Evolutionary conservation across 2,329 filamentous ascomycete genomes (phyloP), one percentile per base, ranked within the genome.

Genomic region (Calonectria naviculata): DNA sequence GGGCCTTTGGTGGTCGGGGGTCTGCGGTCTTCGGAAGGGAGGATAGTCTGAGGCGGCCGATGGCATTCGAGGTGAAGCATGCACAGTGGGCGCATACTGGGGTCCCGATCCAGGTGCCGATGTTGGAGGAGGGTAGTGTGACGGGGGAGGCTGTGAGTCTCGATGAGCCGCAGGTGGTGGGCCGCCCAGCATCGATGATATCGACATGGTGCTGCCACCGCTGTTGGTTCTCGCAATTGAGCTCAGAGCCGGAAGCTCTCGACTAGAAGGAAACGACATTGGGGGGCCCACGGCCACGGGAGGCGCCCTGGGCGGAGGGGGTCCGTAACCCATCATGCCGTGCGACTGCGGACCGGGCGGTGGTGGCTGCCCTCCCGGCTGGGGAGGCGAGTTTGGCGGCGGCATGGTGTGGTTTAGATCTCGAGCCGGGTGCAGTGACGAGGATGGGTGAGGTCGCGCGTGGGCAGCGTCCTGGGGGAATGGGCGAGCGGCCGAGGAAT

Each of bases 11-110:
- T 92, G 91, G 52, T 95, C 93, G n/a, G 93, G 93, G 0, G 93
- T 95, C 69, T 93, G 91, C 3, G 93, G 93, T 71, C 93, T 87
- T 72, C 92, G 88, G 80, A 89, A 93, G 6, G 88, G 87, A 63
- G 84, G 85, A 71, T 93, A 93, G 21, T 93, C 92, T 71, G 89
- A 82, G 0, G 87, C 85, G 3, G 87, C 83, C 29, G 87, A 86
- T 68, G 87, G 87, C 84, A 91, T 87, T 46, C 87, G 84, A 4
- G 89, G 89, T 17, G 89, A 91, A 2, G 87, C 87, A 71, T 90
- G 89, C 3, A 90, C 80, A 2, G 87, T 79, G 19, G 85, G 80
- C 56, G 85, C 84, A 77, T 87, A 90, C 15, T 83, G 80, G 1
- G 87, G 83, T 1, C 83, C 87, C 3, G 87, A 83, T 15, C 80